Evolutionary conservation across 352 stramenopile genomes (phyloP), one percentile per base, ranked within the genome.

Genomic region (Phytophthora podocarpi): DNA sequence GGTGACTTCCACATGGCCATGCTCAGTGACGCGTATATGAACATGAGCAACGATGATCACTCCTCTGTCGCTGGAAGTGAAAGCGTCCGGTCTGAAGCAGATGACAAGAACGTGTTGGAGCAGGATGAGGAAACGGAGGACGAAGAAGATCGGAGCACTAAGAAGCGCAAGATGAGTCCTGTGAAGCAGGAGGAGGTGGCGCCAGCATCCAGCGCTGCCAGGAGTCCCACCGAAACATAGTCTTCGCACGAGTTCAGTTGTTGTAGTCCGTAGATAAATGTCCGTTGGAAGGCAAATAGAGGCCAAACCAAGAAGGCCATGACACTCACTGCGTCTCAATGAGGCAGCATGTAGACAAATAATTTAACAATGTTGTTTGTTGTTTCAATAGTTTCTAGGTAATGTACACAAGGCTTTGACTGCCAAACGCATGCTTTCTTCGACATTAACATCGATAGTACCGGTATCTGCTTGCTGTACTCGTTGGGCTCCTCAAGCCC

Each of bases 1-100:
- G 76, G 73, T 13, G 76, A 85, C 26, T 70, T 83, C 34, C 55
- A 72, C 41, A 72, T 85, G 67, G 68, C 65, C 21, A 72, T 85
- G 64, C 55, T 85, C 20, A 70, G 60, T 58, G 66, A 74, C 43
- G 61, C 66, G n/a, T 70, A 66, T 42, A 57, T 55, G 61, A 70
- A 59, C 58, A 61, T 56, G 45, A 58, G 31, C 31, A 63, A 47
- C 39, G 52, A 55, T 35, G 57, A 64, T 9, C 30, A 51, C 13
- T 47, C 42, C 6, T 67, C 32, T 3, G 37, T 56, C 3, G 42
- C 60, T 50, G 64, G 50, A 42, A 61, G 59, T 48, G 40, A 69
- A 40, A 58, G 45, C 18, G 48, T 50, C 15, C 37, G 57, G 23
- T 65, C 52, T 11, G 46, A 64, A 9, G 5, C 18, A 15, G 40